Evolutionary conservation across 352 stramenopile species (phyloP), one percentile per base, ranked within the genome.

Genomic region (Globisporangium iwayamae): DNA sequence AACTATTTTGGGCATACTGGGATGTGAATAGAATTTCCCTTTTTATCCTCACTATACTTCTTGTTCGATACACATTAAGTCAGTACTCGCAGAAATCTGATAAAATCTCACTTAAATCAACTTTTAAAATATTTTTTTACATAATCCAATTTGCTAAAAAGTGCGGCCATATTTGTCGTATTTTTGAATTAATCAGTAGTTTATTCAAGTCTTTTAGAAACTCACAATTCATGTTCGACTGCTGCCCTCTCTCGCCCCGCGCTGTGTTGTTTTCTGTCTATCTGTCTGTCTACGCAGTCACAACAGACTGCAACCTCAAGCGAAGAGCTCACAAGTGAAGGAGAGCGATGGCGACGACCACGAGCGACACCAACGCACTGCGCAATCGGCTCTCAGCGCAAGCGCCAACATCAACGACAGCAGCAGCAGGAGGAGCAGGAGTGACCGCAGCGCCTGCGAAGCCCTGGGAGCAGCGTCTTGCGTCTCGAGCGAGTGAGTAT

Each of bases 391-490:
- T 67, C 32, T 67, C 60, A 25, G 43, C 65, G 1, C 46, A 63
- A 32, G 22, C 41, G 8, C n/a, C 57, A 11, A 9, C 47, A 4
- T n/a, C 60, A 20, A 10, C 58, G 50, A 8, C 51, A 36, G 16
- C 43, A 57, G 13, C 20, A 55, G 65, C 60, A 28, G 25, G 25
- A 28, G 14, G 41, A 56, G 13, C 51, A 34, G 18, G 34, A 56
- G 65, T 52, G 36, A 22, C 22, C 2, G 36, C 32, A 11, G 63
- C 67, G 28, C 78, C 76, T 8, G 45, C 69, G 11, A 88, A 88
- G 64, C 79, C 79, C 8, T 88, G 79, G 79, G 79, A 88, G 55
- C 81, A 80, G 54, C 62, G 61, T 13, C 59, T 62, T 13, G 50
- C 62, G 9, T 68, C 73, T 5, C 68, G 68, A 63, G 51, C 69